A percentile compares a stretch with the other conserved stretches of the same genome.
phyloP scores from a whole-genome alignment of 2,329 filamentous ascomycete species.

The Cadophora sp. region DNA sequence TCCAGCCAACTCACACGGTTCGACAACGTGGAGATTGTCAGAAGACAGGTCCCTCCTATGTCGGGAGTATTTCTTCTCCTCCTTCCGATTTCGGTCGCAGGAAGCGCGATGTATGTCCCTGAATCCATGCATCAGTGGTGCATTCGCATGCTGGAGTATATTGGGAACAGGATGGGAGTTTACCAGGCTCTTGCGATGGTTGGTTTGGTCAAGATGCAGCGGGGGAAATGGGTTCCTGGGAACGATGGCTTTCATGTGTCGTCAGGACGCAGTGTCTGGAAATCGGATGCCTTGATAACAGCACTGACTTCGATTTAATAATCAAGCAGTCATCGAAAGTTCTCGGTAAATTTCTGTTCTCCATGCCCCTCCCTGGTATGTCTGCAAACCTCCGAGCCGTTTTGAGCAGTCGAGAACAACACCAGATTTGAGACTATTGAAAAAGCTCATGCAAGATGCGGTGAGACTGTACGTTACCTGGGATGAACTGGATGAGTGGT shows the following conservation, averaged over 20 bases:
- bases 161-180: constrained; percentile 36
- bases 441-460: constrained; percentile 11
- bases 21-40: background rate
- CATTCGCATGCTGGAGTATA: constrained; percentile 31
- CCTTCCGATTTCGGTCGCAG: constrained; percentile 35
- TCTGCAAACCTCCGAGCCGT: background rate
- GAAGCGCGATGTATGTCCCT: constrained; percentile 32
- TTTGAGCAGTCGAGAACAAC: background rate
- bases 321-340: background rate
- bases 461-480: constrained; percentile 19
- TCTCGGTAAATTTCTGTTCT: background rate
- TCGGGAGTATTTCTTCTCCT: constrained; percentile 34
- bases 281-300: background rate
- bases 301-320: background rate
- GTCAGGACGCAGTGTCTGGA: background rate
- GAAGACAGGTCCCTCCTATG: constrained; percentile 24
- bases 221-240: constrained; percentile 19
- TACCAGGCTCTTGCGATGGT: constrained; percentile 30
- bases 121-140: constrained; percentile 35
- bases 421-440: constrained; percentile 14
- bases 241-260: background rate
- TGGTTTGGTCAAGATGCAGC: constrained; percentile 21
- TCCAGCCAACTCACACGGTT: constrained; percentile 27
- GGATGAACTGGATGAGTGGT: background rate
- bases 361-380: background rate